A percentile compares a stretch with the other conserved stretches of the same genome.
phyloP scores from a whole-genome alignment of 208 protist genomes.

The Tritrichomonas foetus region DNA sequence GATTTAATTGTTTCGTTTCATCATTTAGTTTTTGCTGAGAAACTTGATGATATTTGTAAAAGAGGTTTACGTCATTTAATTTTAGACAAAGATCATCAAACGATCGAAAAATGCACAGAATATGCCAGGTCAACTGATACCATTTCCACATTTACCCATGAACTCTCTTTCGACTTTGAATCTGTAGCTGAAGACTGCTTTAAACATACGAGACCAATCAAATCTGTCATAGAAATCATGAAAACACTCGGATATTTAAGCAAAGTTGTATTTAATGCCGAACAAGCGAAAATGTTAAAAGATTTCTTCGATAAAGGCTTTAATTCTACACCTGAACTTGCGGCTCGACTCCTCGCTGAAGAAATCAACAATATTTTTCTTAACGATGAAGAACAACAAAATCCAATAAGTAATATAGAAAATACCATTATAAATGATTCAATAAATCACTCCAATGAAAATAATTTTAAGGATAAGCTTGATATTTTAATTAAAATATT shows the following conservation, averaged over 20 bases:
- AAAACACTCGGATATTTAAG: neutral
- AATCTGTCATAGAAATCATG: neutral
- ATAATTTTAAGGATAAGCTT: neutral
- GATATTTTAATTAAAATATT: neutral
- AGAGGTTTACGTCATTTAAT: neutral
- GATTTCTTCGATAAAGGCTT: neutral
- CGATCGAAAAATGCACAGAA: neutral
- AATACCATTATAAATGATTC: too few relatives aligned
- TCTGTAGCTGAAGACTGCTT: neutral
- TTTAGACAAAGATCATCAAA: neutral
- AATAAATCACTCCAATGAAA: too few relatives aligned
- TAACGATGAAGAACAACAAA: too few relatives aligned
- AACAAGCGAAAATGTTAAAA: neutral
- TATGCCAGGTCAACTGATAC: neutral
- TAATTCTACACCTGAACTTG: neutral
- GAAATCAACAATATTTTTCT: neutral
- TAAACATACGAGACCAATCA: neutral
- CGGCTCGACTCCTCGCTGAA: neutral
- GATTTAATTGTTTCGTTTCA: too few relatives aligned
- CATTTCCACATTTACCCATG: neutral
- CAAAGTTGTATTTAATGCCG: neutral
- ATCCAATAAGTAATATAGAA: too few relatives aligned
- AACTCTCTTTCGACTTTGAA: slow-evolving; percentile 1
- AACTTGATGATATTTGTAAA: neutral
- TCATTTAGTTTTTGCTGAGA: neutral